Evolutionary conservation across 805 yeast species (phyloP), one percentile per base, ranked within the genome.

Genomic region (Hanseniaspora lindneri): DNA sequence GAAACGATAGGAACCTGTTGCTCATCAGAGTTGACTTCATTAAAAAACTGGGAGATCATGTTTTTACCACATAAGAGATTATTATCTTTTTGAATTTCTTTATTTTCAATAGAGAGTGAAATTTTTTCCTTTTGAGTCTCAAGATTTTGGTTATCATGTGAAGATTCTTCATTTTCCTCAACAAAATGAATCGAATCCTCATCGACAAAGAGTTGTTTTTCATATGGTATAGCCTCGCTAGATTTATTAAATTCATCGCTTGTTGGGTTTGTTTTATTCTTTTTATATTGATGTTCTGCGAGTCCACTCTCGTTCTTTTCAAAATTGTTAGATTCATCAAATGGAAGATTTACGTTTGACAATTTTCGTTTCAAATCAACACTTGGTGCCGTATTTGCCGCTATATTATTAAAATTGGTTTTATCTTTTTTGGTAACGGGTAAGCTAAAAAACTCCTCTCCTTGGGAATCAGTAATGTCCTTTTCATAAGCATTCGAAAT

Each of bases 271-370:
- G 29, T 27, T 11, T 11, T 11, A 27, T 8, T 27, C 11, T 8
- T 8, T 27, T 9, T 9, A 27, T 27, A 9, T 27, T 27, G 29
- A 9, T 27, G 29, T 8, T 27, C 11, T 27, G 29, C 8, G 29
- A 27, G 11, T 9, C 10, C 8, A 9, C 10, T 27, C 11, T 27
- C 29, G 11, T 8, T 9, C n/a, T n/a, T n/a, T 9, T 41, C 46
- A 23, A 32, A 41, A 30, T 41, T 39, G 16, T 41, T 36, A 29
- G 36, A 30, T 5, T 41, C 44, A 9, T 30, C 33, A 13, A 30
- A 33, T 16, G 8, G 23, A 27, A 27, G 29, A 27, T 27, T 11
- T 9, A 27, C 11, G 29, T 27, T 27, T 27, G 29, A 9, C 11
- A 27, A 27, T 9, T 11, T 8, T 11, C 29, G 8, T 27, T 27